These are phyloP conservation scores for Chimonanthus salicifolius DNA, from an alignment of 164 flowering plant genomes.

Conservation along the genomic window DNA sequence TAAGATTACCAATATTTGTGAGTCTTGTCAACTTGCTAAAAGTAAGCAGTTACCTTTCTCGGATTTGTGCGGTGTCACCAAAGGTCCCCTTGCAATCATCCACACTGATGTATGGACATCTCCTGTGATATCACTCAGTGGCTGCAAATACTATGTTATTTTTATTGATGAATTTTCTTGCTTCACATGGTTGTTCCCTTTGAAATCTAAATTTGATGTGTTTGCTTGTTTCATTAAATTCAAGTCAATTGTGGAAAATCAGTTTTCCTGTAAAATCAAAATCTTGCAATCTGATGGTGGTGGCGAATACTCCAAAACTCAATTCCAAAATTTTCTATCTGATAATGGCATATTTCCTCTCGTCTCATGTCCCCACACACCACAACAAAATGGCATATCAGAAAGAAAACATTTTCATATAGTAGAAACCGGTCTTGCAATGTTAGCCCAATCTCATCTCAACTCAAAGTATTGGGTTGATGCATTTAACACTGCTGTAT, in stretches of 20 bases:
- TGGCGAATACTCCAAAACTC: too few relatives aligned
- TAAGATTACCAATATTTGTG: neutral
- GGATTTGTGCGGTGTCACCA: neutral
- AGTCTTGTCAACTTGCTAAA: neutral
- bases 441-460: neutral
- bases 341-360: neutral
- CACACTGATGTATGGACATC: slow-evolving; percentile 1
- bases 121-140: neutral
- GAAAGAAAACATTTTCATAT: neutral
- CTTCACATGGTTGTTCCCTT: neutral
- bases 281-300: neutral
- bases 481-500: neutral
- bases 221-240: neutral
- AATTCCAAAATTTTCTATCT: neutral
- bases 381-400: neutral
- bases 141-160: neutral
- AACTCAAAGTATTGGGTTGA: neutral
- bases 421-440: neutral
- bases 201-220: neutral
- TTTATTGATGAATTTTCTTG: neutral
- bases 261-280: neutral
- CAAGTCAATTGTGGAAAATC: neutral
- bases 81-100: neutral
- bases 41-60: neutral
- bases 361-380: neutral